Conservation (phyloP, 179 eudicot species). For the Nepenthes alata region DNA sequence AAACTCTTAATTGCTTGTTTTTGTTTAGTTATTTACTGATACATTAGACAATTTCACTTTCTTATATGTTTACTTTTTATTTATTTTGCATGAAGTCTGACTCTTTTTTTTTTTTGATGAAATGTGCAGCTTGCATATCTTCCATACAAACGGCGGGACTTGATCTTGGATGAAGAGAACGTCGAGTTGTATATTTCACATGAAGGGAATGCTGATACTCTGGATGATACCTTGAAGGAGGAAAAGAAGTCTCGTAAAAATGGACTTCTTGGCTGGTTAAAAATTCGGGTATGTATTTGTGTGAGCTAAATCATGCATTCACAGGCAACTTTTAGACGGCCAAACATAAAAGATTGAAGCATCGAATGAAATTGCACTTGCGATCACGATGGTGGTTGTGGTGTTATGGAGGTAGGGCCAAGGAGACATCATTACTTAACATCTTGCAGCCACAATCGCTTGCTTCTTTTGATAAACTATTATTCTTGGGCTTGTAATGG, state of each 20-base stretch:
- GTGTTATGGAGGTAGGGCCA: too few species aligned
- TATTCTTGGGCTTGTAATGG: too few species aligned
- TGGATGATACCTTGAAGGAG: conserved; percentile 59
- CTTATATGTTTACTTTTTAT: neutral
- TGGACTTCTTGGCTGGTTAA: conserved; percentile 92
- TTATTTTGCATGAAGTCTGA: neutral
- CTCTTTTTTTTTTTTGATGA: neutral
- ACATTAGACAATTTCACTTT: neutral
- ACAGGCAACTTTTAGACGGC: too few species aligned
- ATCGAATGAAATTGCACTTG: too few species aligned
- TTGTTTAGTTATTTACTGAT: neutral
- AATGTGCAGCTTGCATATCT: conserved; percentile 87
- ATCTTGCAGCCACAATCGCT: too few species aligned
- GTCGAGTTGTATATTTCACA: conserved; percentile 56
- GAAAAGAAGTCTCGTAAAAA: conserved; percentile 73
- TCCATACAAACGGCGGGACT: conserved; percentile 82
- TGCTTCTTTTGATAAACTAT: too few species aligned
- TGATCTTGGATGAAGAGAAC: conserved; percentile 84
- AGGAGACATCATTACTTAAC: too few species aligned
- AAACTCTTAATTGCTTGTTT: neutral
- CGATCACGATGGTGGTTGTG: too few species aligned
- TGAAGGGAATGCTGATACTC: conserved; percentile 53
- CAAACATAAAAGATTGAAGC: too few species aligned
- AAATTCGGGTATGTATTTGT: conserved; percentile 57
- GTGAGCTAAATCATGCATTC: neutral